Percentiles rank a stretch among this genome's conserved stretches.
Conservation (phyloP, 2,329 filamentous ascomycete genomes). For the Penicillium fuscoglaucum region DNA sequence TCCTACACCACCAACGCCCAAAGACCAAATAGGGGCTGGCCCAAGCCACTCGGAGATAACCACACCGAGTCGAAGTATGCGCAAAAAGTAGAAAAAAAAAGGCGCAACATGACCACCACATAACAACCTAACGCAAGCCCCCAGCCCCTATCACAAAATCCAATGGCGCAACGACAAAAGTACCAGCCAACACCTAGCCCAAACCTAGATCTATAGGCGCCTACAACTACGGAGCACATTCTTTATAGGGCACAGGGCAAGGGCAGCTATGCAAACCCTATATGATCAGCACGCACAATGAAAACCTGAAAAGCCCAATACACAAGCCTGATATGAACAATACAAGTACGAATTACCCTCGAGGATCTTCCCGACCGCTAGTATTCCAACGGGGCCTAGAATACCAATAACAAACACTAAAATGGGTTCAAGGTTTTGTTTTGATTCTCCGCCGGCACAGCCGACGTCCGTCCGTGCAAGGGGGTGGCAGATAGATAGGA, state of each 20-base stretch:
- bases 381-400: conserved; percentile 3
- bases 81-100: neutral
- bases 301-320: neutral
- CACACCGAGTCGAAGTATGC: neutral
- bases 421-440: conserved; percentile 12
- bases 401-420: neutral
- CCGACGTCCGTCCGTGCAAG: conserved; percentile 17
- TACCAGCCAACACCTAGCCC: neutral
- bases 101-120: neutral
- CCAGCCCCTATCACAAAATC: neutral
- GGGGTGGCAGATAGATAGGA: conserved; percentile 14
- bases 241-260: conserved; percentile 28
- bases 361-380: conserved; percentile 6
- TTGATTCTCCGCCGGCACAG: conserved; percentile 10
- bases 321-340: neutral
- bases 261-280: conserved; percentile 22
- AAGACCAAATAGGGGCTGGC: neutral
- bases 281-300: conserved; percentile 26
- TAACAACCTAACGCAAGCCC: neutral
- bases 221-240: neutral
- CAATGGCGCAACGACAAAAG: conserved; percentile 1
- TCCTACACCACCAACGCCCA: neutral
- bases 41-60: conserved; percentile 5
- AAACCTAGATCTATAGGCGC: neutral
- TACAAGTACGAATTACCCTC: neutral